phyloP scores from a whole-genome alignment of 2,329 filamentous ascomycete species.

The Zymoseptoria brevis region DNA sequence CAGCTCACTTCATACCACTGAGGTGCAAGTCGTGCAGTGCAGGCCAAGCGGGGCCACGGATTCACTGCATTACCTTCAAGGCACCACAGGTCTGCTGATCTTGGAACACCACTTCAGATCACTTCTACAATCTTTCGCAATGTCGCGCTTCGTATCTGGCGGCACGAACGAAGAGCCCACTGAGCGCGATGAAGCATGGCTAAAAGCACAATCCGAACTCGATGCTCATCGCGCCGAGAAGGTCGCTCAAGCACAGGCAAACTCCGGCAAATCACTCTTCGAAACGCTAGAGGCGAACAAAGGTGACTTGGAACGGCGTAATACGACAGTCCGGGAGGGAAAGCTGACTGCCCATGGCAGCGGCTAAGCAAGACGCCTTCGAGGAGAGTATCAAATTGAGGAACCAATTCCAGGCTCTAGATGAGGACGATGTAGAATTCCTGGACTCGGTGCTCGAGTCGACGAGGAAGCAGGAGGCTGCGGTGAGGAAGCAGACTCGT shows the following conservation, averaged over 20 bases:
- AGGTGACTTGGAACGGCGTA: slow-evolving; percentile 41
- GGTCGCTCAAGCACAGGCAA: slow-evolving; percentile 43
- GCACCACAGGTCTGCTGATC: not conserved
- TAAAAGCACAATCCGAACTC: slow-evolving; percentile 55
- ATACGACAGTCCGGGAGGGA: too few species aligned
- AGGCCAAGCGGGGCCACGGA: too few species aligned
- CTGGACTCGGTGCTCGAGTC: slow-evolving; percentile 53
- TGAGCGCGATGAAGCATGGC: slow-evolving; percentile 52
- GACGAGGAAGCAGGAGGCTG: slow-evolving; percentile 49
- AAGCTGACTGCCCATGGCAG: too few species aligned
- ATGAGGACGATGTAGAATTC: slow-evolving; percentile 73
- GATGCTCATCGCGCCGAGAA: slow-evolving; percentile 46
- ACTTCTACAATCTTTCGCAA: slow-evolving; percentile 11
- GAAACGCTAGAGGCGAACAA: slow-evolving; percentile 77
- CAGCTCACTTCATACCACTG: too few species aligned
- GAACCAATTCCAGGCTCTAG: slow-evolving; percentile 69
- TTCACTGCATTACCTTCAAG: not conserved
- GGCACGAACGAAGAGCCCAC: slow-evolving; percentile 42
- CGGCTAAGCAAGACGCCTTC: slow-evolving; percentile 71
- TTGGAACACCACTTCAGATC: not conserved
- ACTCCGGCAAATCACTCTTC: slow-evolving; percentile 57
- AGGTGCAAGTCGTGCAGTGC: too few species aligned
- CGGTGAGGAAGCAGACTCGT: slow-evolving; percentile 49
- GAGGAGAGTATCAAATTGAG: slow-evolving; percentile 63
- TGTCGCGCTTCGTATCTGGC: slow-evolving; percentile 48